phyloP scores from a whole-genome alignment of 192 early-diverging fungal genomes.

The Jimgerdemannia lactiflua region DNA sequence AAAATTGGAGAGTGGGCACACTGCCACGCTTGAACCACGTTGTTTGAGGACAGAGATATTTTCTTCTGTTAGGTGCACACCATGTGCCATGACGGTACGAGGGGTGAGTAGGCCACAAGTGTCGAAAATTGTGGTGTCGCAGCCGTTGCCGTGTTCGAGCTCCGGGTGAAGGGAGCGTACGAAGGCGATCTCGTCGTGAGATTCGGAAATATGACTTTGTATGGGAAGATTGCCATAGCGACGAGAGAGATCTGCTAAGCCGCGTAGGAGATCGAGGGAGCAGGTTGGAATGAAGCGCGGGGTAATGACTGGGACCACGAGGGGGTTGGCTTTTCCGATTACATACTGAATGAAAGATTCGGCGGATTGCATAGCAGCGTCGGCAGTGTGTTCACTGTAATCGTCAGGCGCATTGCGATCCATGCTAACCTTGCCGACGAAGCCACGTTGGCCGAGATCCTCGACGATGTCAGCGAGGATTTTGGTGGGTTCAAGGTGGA shows the following conservation, averaged over 20 bases:
- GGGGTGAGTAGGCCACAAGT: slow-evolving; percentile 55
- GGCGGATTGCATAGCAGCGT: slow-evolving; percentile 50
- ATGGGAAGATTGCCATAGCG: slow-evolving; percentile 56
- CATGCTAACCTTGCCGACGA: slow-evolving; percentile 88
- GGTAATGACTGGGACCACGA: slow-evolving; percentile 70
- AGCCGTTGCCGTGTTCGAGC: slow-evolving; percentile 2
- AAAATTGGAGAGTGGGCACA: slow-evolving; percentile 82
- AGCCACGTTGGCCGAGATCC: slow-evolving; percentile 70
- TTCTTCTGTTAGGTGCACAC: slow-evolving; percentile 63
- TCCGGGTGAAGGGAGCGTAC: slow-evolving; percentile 59
- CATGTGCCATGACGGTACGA: slow-evolving; percentile 77
- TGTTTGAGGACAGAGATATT: slow-evolving; percentile 56
- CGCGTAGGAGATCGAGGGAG: slow-evolving; percentile 54
- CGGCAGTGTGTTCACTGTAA: slow-evolving; percentile 58
- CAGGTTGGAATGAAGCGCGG: slow-evolving; percentile 79
- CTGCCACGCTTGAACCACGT: slow-evolving; percentile 57
- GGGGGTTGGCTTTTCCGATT: slow-evolving; percentile 1
- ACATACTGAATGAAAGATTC: slow-evolving; percentile 39
- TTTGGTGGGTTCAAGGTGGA: slow-evolving; percentile 63
- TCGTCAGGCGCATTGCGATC: slow-evolving; percentile 68
- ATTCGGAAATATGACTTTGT: slow-evolving; percentile 78
- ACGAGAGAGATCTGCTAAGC: slow-evolving; percentile 56
- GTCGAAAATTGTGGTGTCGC: slow-evolving; percentile 65
- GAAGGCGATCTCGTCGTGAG: slow-evolving; percentile 58
- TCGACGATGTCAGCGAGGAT: slow-evolving; percentile 61